Base-by-base conservation (phyloP, 2,329 filamentous ascomycete species). In the Tolypocladium nubicola region DNA sequence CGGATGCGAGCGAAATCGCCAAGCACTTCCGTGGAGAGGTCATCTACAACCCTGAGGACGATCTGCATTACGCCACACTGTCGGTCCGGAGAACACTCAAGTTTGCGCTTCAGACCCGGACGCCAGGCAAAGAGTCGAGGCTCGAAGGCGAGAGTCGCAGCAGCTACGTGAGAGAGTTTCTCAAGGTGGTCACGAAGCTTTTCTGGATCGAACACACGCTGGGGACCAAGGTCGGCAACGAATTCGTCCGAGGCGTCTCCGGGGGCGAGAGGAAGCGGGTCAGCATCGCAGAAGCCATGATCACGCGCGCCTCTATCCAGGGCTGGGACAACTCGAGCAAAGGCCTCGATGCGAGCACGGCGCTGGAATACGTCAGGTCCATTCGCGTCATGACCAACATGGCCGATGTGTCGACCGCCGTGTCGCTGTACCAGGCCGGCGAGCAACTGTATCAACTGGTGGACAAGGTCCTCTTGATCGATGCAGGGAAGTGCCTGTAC, bases 381-480 rank as follows among this genome's bases (percentile, higher is more conserved):
- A 74, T 85, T 2, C 78, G 83, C 3, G 81, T 83, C 45, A 79
- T 88, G 61, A 90, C 88, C 0, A 79, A 81, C 62, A 86, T 89
- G 80, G 88, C 87, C 19, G 82, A 88, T 59, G 76, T 88, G 19
- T 86, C 88, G 1, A 89, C 87, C 0, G 75, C 82, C 1, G 85
- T 90, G 1, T 85, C 86, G 80, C 75, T 90, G 0, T 90, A 90
- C 68, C 85, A 88, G 66, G 85, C 85, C 0, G 81, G 83, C 5
- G 84, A 88, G 57, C 80, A 77, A 3, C 81, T 88, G 35, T 87
- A 84, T 63, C 74, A 84, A 2, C 75, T 87, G 2, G 88, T 89
- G 72, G 88, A 90, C 69, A 90, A 90, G 69, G 86, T 90, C 0
- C 70, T 89, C 50, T 80, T 91, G n/a, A 87, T 91, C 53, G 85